Base-by-base conservation (phyloP, 129 eudicot genomes). In the Flaveria brownii region DNA sequence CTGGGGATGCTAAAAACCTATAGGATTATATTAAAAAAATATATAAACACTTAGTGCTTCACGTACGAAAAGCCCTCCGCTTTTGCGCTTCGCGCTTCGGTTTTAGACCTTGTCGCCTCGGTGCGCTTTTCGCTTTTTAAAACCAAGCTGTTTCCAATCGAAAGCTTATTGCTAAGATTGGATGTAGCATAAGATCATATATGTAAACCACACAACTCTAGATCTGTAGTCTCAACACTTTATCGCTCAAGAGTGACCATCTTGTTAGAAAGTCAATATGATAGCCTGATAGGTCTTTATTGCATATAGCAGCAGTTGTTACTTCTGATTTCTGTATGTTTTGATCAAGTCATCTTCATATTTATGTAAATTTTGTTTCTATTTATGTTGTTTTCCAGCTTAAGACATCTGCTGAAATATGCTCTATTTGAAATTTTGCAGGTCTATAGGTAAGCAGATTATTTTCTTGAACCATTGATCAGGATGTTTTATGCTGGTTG, bases 361-460 rank as follows among this genome's bases (percentile, higher is more conserved):
- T 41, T 77, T 67, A 71, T 77, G 65, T 18, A 23, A 22, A 61
- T 11, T 25, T 52, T 30, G 14, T 75, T 33, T 70, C 14, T 52
- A 30, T 42, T 79, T 9, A 12, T 80, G 41, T 56, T 52, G 25
- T 42, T 14, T 46, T 67, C 45, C 57, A 36, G 47, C 22, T 46
- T 52, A 39, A 71, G n/a, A 46, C 56, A 49, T 72, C 55, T 76
- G 50, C 16, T 77, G 77, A 75, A 55, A 14, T 56, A 54, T 72
- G 26, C 79, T 78, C 43, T 76, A 6, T 76, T 76, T 60, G 51
- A 16, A 57, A 59, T 26, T 78, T 62, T 87, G 92, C 96, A 92
- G 97, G 92, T 84, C 91, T 74, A 79, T 70, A 80, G 97, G 97
- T 92, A 84, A 80, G 84, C 86, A 71, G 81, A 43, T 64, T 67